phyloP scores from a whole-genome alignment of 192 early-diverging fungal species.

The Linnemannia exigua region DNA sequence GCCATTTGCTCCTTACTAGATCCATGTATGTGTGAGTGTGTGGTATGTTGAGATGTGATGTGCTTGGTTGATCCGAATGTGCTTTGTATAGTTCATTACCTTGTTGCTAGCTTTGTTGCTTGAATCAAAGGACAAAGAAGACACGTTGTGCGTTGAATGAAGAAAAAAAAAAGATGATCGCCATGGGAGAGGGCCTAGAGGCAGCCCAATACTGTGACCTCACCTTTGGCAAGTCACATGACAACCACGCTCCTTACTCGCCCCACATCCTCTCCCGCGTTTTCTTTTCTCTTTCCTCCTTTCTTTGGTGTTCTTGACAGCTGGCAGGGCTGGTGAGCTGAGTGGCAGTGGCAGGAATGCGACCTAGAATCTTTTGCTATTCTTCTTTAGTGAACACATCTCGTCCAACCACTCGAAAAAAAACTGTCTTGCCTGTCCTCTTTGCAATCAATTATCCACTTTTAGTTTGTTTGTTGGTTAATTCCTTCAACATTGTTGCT shows the following conservation, averaged over 20 bases:
- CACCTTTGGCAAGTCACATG: not conserved
- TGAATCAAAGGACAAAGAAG: not conserved
- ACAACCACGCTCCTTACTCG: not conserved
- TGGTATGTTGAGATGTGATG: not conserved
- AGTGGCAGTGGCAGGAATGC: too few relatives aligned
- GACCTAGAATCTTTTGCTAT: too few relatives aligned
- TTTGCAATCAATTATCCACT: too few relatives aligned
- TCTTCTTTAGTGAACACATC: too few relatives aligned
- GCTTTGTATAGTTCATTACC: not conserved
- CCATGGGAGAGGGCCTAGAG: not conserved
- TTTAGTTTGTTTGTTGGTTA: too few relatives aligned
- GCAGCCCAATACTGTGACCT: not conserved
- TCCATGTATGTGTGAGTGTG: not conserved
- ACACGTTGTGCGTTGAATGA: not conserved
- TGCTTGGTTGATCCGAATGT: not conserved
- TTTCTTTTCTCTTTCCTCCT: too few relatives aligned
- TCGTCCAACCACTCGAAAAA: too few relatives aligned
- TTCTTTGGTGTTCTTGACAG: too few relatives aligned
- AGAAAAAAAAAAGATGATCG: conserved; percentile 4
- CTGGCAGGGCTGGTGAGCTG: too few relatives aligned
- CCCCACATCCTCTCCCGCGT: too few relatives aligned
- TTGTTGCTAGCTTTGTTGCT: not conserved
- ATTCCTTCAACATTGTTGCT: too few relatives aligned
- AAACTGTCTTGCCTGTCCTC: too few relatives aligned
- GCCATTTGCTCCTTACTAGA: not conserved